Percentiles rank a stretch among this genome's conserved stretches.
Evolutionary conservation across 495 filamentous ascomycete species (phyloP).

Genomic region (Hyaloscypha hepaticicola): DNA sequence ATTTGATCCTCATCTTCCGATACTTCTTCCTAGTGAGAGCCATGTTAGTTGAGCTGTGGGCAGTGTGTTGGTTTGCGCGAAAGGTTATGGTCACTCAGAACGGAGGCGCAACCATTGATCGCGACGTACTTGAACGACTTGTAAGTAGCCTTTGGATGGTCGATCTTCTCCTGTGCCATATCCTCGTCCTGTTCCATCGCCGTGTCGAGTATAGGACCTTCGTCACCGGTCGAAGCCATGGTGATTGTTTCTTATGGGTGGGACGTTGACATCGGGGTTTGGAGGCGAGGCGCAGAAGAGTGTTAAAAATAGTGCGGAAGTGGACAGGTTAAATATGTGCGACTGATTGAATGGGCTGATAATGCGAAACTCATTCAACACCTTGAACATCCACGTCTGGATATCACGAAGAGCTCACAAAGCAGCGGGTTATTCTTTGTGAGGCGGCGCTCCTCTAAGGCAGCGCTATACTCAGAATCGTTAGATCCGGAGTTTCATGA

Average conservation of each 20-base stretch:
- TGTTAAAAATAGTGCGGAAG: too few species aligned
- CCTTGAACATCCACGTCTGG: background rate
- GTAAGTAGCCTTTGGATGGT: conserved; percentile 26
- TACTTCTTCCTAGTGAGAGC: conserved; percentile 69
- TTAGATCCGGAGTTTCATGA: conserved; percentile 7
- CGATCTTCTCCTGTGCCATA: background rate
- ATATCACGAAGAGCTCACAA: background rate
- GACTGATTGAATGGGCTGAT: too few species aligned
- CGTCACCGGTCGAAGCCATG: conserved; percentile 22
- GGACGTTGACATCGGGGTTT: background rate
- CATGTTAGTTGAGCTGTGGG: conserved; percentile 18
- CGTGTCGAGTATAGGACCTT: conserved; percentile 8
- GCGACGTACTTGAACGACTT: conserved; percentile 32
- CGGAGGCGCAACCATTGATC: background rate
- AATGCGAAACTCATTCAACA: background rate
- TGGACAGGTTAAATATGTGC: too few species aligned
- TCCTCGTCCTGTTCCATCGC: conserved; percentile 14
- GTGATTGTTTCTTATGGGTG: background rate
- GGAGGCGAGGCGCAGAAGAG: background rate
- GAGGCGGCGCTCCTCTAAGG: background rate
- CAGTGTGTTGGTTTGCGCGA: background rate
- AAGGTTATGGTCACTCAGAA: background rate
- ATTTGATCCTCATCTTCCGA: conserved; percentile 82
- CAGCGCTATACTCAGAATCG: background rate
- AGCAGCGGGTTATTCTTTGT: background rate